These are phyloP conservation scores for Eutrema yunnanense DNA, from an alignment of 345 rosid species.

Conservation along the genomic window DNA sequence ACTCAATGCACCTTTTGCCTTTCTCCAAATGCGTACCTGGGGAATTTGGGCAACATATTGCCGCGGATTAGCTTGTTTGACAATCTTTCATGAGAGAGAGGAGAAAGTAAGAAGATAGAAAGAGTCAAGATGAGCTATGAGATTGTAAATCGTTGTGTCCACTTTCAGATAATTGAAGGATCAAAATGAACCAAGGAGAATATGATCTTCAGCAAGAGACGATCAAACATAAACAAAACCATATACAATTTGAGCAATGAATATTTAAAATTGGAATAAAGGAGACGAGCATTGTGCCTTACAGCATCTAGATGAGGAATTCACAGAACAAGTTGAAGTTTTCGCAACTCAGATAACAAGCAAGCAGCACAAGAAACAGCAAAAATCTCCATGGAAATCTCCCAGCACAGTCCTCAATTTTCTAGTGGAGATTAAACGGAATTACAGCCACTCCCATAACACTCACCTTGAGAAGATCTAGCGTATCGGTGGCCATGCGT, in stretches of 20 bases:
- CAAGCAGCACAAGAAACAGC: neutral
- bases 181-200: neutral
- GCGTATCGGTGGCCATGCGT: constrained; percentile 82
- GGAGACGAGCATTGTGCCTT: neutral
- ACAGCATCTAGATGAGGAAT: neutral
- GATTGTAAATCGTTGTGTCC: neutral
- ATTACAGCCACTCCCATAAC: neutral
- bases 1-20: neutral
- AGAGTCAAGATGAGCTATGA: constrained; percentile 15
- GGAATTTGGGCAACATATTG: constrained; percentile 93
- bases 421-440: too few relatives aligned
- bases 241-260: too few relatives aligned
- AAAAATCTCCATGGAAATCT: neutral
- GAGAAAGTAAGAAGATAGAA: neutral
- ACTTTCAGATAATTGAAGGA: neutral
- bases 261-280: neutral
- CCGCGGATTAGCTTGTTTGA: constrained; percentile 82
- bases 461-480: constrained; percentile 68
- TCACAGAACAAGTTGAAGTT: neutral
- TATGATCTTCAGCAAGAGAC: neutral
- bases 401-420: too few relatives aligned
- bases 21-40: constrained; percentile 39
- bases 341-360: neutral
- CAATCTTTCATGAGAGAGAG: constrained; percentile 51
- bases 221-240: neutral